Conservation (phyloP, 495 filamentous ascomycete species). For the Clohesyomyces aquaticus region DNA sequence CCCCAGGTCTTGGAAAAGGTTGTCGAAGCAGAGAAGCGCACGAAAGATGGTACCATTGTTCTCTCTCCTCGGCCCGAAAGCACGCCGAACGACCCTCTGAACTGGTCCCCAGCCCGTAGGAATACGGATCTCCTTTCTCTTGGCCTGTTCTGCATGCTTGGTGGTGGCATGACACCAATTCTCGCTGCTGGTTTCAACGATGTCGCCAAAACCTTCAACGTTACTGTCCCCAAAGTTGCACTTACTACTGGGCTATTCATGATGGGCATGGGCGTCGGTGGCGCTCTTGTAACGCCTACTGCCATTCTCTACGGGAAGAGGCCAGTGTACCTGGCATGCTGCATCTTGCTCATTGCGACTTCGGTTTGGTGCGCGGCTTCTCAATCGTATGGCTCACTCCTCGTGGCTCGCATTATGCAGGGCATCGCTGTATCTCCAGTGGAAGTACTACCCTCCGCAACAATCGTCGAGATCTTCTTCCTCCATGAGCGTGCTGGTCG, state of each 20-base stretch:
- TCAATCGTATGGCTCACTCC: slow-evolving; percentile 70
- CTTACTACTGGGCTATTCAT: slow-evolving; percentile 93
- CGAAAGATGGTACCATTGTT: slow-evolving; percentile 79
- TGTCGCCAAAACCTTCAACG: slow-evolving; percentile 71
- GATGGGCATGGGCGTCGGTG: slow-evolving; percentile 87
- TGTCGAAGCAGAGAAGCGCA: slow-evolving; percentile 61
- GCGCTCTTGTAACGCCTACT: slow-evolving; percentile 82
- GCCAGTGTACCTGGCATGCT: slow-evolving; percentile 81
- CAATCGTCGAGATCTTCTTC: slow-evolving; percentile 94
- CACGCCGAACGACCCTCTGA: slow-evolving; percentile 84
- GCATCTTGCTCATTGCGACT: slow-evolving; percentile 73
- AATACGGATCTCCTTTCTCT: slow-evolving; percentile 79
- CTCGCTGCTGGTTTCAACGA: slow-evolving; percentile 86
- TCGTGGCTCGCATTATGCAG: slow-evolving; percentile 83
- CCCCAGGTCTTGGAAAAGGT: slow-evolving; percentile 45
- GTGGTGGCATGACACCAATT: slow-evolving; percentile 88
- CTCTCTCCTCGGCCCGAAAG: slow-evolving; percentile 91
- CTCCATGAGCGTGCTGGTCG: slow-evolving; percentile 90
- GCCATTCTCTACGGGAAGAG: slow-evolving; percentile 89
- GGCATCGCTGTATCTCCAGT: slow-evolving; percentile 85
- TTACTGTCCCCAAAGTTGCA: slow-evolving; percentile 73
- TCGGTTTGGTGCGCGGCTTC: slow-evolving; percentile 87
- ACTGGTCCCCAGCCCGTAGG: slow-evolving; percentile 84
- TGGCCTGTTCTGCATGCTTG: slow-evolving; percentile 87
- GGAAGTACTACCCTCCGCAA: slow-evolving; percentile 89